phyloP scores from a whole-genome alignment of 1,139 yeast species.

The Pichia kudriavzevii region DNA sequence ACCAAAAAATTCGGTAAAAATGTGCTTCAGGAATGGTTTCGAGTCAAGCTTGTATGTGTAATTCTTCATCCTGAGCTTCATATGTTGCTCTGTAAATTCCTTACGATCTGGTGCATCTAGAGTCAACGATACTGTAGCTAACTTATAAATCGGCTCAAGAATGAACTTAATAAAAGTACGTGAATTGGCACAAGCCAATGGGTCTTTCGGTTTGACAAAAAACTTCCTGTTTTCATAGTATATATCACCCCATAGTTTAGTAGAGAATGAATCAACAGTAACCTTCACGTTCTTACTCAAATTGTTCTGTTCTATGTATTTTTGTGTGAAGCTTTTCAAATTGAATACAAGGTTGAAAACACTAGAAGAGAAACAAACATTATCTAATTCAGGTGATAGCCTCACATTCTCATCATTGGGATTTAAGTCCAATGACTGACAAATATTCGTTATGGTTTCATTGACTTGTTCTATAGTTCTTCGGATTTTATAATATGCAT shows the following conservation, averaged over 20 bases:
- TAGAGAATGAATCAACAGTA: slow-evolving; percentile 39
- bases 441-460: slow-evolving; percentile 32
- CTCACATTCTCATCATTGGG: slow-evolving; percentile 28
- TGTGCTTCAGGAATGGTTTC: slow-evolving; percentile 46
- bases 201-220: slow-evolving; percentile 30
- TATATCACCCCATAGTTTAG: slow-evolving; percentile 71
- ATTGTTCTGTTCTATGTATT: slow-evolving; percentile 36
- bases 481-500: slow-evolving; percentile 62
- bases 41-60: slow-evolving; percentile 45
- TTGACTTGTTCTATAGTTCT: slow-evolving; percentile 60
- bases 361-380: slow-evolving; percentile 71
- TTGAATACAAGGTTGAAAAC: slow-evolving; percentile 57
- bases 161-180: slow-evolving; percentile 65
- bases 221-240: slow-evolving; percentile 48
- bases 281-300: slow-evolving; percentile 7
- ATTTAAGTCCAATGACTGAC: slow-evolving; percentile 1
- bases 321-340: slow-evolving; percentile 52
- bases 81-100: slow-evolving; percentile 38
- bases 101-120: slow-evolving; percentile 39
- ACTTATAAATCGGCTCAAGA: slow-evolving; percentile 73
- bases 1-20: slow-evolving; percentile 51
- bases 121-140: slow-evolving; percentile 56
- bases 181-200: slow-evolving; percentile 23
- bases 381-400: slow-evolving; percentile 56
- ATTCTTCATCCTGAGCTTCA: slow-evolving; percentile 36